Conservation (phyloP, 2,329 filamentous ascomycete genomes). For the Colletotrichum sublineola region DNA sequence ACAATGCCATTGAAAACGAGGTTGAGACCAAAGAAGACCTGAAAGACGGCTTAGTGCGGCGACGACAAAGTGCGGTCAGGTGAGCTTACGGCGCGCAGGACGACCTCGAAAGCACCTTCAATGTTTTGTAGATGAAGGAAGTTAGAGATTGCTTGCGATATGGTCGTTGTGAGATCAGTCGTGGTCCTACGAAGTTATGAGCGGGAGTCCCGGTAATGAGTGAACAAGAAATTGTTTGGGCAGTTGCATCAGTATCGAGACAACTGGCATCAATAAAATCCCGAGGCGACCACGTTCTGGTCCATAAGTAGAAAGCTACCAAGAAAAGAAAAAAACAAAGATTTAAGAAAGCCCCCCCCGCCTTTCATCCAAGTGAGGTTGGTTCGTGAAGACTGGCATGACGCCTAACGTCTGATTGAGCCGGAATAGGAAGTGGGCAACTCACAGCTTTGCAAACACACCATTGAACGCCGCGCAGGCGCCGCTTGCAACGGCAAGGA, state of each 20-base stretch:
- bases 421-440: constrained; percentile 41
- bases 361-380: neutral
- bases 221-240: neutral
- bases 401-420: constrained; percentile 5
- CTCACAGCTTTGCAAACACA: constrained; percentile 85
- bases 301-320: neutral
- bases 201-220: constrained; percentile 23
- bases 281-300: neutral
- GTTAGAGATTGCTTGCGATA: constrained; percentile 61
- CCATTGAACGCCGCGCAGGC: constrained; percentile 85
- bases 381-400: constrained; percentile 9
- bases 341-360: neutral
- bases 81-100: constrained; percentile 62
- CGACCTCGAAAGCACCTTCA: constrained; percentile 61
- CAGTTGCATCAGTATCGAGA: neutral
- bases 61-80: neutral
- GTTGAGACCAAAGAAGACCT: constrained; percentile 83
- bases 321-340: neutral
- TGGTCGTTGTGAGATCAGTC: constrained; percentile 64
- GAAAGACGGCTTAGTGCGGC: constrained; percentile 18
- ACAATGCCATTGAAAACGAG: constrained; percentile 80
- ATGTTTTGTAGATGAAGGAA: constrained; percentile 58
- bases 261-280: neutral
- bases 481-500: constrained; percentile 79
- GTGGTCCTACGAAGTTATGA: constrained; percentile 61